Base-by-base conservation (phyloP, 257 asterid genomes). In the Marsdenia floribunda region DNA sequence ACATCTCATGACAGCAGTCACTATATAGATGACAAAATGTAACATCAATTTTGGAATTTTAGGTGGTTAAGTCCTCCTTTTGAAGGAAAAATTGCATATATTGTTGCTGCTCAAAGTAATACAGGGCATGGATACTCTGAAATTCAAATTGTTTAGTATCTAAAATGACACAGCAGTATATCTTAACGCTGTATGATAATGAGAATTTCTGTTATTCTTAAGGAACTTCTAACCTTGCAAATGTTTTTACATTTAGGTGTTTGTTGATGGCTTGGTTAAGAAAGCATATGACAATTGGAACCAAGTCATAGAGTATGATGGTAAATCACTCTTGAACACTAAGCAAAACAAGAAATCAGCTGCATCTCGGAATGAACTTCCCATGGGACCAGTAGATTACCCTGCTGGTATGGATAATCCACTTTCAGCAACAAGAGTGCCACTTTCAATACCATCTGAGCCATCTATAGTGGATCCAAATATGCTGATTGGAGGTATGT, bases 251-350 rank as follows among this genome's bases (percentile, higher is more conserved):
- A 16, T 73, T 74, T 81, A 94, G 99, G 91, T 92, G 40, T 87
- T 83, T 73, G 97, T 95, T 76, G 98, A 95, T 85, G 69, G 87
- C 14, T 85, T 85, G 92, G 91, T 95, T 76, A 95, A 95, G 83
- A 95, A 90, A 73, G 99, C 99, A 70, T 95, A 92, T 71, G 99
- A 92, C 52, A 89, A 89, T 74, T 95, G 99, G 99, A 83, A 79
- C 82, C 89, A 89, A 85, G 97, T 89, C 70, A 89, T 95, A 59
- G 99, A 92, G 87, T 95, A 95, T 76, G 99, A 95, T 80, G 99
- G 97, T 26, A 89, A 92, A 78, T 84, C 99, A 29, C 91, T 95
- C 57, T 29, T 92, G 86, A 84, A 81, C 82, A 78, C 87, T 78
- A 87, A 92, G 84, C 91, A 95, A 81, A 86, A 72, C 49, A 86